phyloP scores from a whole-genome alignment of 2,329 filamentous ascomycete genomes.

The Raffaelea ambrosiae region DNA sequence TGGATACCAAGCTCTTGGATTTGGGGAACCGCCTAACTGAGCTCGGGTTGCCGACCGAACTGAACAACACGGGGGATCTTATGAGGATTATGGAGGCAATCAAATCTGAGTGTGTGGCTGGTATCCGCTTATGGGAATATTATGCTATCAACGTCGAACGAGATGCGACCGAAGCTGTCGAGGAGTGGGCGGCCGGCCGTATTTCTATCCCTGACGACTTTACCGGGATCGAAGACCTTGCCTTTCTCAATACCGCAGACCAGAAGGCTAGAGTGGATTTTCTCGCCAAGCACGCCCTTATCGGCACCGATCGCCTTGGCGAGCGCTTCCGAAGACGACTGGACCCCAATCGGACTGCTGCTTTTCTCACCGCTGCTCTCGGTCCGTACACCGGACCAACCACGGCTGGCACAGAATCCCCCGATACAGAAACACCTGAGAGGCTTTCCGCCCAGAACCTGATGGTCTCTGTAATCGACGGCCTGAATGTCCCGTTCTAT shows the following conservation, averaged over 20 bases:
- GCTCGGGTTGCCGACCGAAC: constrained; percentile 66
- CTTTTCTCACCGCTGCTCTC: constrained; percentile 56
- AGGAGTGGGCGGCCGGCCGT: constrained; percentile 61
- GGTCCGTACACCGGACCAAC: constrained; percentile 44
- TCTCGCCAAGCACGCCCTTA: constrained; percentile 60
- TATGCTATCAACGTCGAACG: constrained; percentile 75
- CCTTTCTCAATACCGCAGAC: constrained; percentile 36
- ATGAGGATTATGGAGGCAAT: constrained; percentile 74
- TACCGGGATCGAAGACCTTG: constrained; percentile 26
- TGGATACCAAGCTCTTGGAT: constrained; percentile 58
- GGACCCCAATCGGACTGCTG: constrained; percentile 61
- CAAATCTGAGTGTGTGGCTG: constrained; percentile 69
- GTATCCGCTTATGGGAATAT: constrained; percentile 84
- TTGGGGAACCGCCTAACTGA: constrained; percentile 66
- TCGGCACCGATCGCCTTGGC: constrained; percentile 65
- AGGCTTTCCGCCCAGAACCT: constrained; percentile 44
- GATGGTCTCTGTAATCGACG: constrained; percentile 61
- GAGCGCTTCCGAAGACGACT: constrained; percentile 68
- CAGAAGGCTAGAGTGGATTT: constrained; percentile 50
- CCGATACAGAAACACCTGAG: constrained; percentile 36
- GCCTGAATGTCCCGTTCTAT: constrained; percentile 82
- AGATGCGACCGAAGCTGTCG: constrained; percentile 58
- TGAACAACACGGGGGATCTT: constrained; percentile 65
- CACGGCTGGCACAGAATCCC: constrained; percentile 10
- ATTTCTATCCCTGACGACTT: constrained; percentile 43